Evolutionary conservation across 495 filamentous ascomycete genomes (phyloP), one percentile per base, ranked within the genome.

Genomic region (Cenococcum geophilum): DNA sequence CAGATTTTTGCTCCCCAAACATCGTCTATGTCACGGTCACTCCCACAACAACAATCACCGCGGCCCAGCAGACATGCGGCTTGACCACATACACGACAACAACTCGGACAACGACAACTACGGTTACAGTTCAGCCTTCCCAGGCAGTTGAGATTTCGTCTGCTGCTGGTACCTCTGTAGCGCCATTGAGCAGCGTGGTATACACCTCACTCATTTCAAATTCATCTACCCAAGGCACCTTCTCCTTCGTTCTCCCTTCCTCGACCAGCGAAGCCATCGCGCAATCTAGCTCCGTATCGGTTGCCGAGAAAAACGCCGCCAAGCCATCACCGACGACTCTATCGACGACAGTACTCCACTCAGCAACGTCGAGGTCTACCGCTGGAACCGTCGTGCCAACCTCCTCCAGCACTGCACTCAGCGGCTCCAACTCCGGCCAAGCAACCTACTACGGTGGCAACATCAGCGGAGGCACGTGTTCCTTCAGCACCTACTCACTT

Each of bases 401-500:
- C n/a, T 59, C 25, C 9, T 21, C 36, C 23, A 37, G 18, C 23
- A 57, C 21, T 12, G 60, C 52, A 0, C 16, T 59, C 37, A 21
- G 34, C 10, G 37, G 55, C 12, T 21, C 14, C 27, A 63, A 63
- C 54, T 18, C 52, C 1, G 65, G 65, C 34, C 42, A 64, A 50
- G 65, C 65, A 14, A 68, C 61, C 8, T 82, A 71, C 70, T 85
- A 83, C 69, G 78, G 78, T 36, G 82, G 82, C 67, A 82, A 83
- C 57, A 65, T 83, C n/a, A 69, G 71, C 23, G 81, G 81, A 40
- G 83, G 83, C 58, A 75, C 74, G 23, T 86, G 83, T 73, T 80
- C 78, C 1, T 84, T 83, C 74, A 72, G 73, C 47, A 79, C 75
- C 36, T 86, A 86, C 73, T 81, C 76, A 1, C 72, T 86, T 16